A percentile compares a stretch with the other conserved stretches of the same genome.
Evolutionary conservation across 2,329 filamentous ascomycete genomes (phyloP).

Genomic region (Lecanosticta acicola): DNA sequence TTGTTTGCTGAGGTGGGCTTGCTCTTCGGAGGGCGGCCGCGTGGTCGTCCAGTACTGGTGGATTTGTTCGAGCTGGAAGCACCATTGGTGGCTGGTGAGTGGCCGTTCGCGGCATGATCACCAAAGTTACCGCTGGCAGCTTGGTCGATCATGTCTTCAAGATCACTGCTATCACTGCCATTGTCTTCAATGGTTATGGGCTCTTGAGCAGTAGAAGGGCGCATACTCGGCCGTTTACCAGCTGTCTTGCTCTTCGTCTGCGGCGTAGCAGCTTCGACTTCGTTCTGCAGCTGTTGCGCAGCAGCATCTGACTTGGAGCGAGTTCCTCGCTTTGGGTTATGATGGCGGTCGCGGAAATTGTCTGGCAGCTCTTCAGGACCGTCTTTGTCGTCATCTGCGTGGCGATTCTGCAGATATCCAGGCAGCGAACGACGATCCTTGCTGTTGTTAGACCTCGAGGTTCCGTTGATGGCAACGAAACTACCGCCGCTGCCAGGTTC

Average conservation of each 20-base stretch:
- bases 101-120: constrained; percentile 3
- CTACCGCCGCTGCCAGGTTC: constrained; percentile 14
- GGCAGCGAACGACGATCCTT: constrained; percentile 22
- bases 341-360: constrained; percentile 36
- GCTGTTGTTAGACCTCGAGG: background rate
- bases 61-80: background rate
- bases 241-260: constrained; percentile 15
- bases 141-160: constrained; percentile 53
- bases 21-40: constrained; percentile 11
- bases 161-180: constrained; percentile 46
- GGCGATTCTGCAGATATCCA: constrained; percentile 39
- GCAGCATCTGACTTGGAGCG: constrained; percentile 8
- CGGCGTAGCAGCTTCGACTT: constrained; percentile 3
- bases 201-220: constrained; percentile 29
- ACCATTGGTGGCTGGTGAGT: too few relatives aligned
- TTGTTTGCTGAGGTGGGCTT: background rate
- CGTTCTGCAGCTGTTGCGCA: constrained; percentile 13
- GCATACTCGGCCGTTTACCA: constrained; percentile 30
- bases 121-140: constrained; percentile 31
- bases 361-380: constrained; percentile 40
- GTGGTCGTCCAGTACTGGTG: constrained; percentile 8
- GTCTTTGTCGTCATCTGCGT: constrained; percentile 37
- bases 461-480: constrained; percentile 16
- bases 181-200: constrained; percentile 26
- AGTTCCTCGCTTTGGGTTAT: constrained; percentile 15